These are phyloP conservation scores for Psophocarpus tetragonolobus DNA, from an alignment of 306 rosid genomes.

Conservation along the genomic window DNA sequence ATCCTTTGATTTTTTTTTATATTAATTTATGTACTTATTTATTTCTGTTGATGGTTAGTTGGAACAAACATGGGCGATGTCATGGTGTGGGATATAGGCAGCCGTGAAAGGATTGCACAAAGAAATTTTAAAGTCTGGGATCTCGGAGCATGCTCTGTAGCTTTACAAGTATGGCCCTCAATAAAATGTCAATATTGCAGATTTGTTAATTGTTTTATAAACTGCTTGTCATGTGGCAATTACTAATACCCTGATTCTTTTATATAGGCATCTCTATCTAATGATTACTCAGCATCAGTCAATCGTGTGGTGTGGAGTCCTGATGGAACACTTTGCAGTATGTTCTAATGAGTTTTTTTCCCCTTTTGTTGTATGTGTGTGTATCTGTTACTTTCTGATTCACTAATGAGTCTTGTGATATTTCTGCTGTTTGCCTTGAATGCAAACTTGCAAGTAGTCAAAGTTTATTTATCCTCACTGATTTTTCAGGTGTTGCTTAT, in stretches of 20 bases:
- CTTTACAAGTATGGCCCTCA: slow-evolving; percentile 71
- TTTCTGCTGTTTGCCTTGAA: slow-evolving; percentile 6
- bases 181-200: slow-evolving; percentile 10
- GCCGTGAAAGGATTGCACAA: slow-evolving; percentile 72
- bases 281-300: slow-evolving; percentile 77
- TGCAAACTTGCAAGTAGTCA: background rate
- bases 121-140: slow-evolving; percentile 93
- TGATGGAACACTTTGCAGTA: slow-evolving; percentile 90
- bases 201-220: slow-evolving; percentile 8
- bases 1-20: slow-evolving; percentile 4
- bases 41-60: slow-evolving; percentile 56
- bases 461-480: slow-evolving; percentile 31
- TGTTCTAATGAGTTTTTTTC: slow-evolving; percentile 32
- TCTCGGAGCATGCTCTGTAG: slow-evolving; percentile 58
- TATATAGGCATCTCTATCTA: slow-evolving; percentile 71
- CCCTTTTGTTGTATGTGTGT: too few relatives aligned
- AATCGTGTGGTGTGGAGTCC: slow-evolving; percentile 98
- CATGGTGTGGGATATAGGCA: slow-evolving; percentile 85
- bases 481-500: slow-evolving; percentile 92
- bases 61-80: slow-evolving; percentile 95
- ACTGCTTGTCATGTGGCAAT: slow-evolving; percentile 29
- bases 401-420: slow-evolving; percentile 20
- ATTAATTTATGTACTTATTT: slow-evolving; percentile 13
- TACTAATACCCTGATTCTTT: slow-evolving; percentile 35
- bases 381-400: too few relatives aligned